Evolutionary conservation across 2,329 filamentous ascomycete species (phyloP), one percentile per base, ranked within the genome.

Genomic region (Microdochium trichocladiopsis): DNA sequence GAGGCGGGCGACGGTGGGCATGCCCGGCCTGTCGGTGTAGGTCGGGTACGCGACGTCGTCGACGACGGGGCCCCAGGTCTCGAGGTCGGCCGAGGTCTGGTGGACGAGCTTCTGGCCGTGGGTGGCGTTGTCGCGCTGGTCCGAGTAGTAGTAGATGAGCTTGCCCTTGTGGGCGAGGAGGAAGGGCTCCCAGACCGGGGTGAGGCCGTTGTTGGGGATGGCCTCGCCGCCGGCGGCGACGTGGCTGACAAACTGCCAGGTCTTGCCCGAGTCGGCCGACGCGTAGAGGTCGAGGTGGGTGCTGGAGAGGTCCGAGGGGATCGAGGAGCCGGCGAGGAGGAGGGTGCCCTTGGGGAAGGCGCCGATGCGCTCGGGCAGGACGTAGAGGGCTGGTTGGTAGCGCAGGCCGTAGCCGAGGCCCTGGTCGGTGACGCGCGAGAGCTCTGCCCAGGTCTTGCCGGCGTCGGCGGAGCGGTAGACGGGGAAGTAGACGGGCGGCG

Each of bases 161-260:
- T 79, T 72, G 51, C 79, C 74, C 52, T 86, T 68, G 63, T 83
- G 76, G 47, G 76, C 71, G 63, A 82, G 62, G 43, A 89, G 67
- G 64, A 86, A 88, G 0, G 86, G 86, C 64, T 90, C 87, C 86
- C 86, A 90, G 21, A 90, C 81, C 0, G 85, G 83, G 0, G 83
- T 86, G 36, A 82, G 64, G 1, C 82, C 85, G 60, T 89, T 87
- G 60, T 80, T 76, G 2, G 84, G 79, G 0, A 71, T 60, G 2
- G 84, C 83, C 48, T 74, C 73, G n/a, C 83, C 83, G 31, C 86
- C 86, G 2, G 72, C 69, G 1, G 84, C 85, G 47, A 89, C 78
- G 57, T 82, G 77, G 53, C 79, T 84, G 50, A 88, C 77, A 57
- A 88, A 89, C 25, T 79, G 69, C 86, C 86, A 90, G 1, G 77